phyloP scores from a whole-genome alignment of 257 asterid genomes.

The Rauvolfia tetraphylla region DNA sequence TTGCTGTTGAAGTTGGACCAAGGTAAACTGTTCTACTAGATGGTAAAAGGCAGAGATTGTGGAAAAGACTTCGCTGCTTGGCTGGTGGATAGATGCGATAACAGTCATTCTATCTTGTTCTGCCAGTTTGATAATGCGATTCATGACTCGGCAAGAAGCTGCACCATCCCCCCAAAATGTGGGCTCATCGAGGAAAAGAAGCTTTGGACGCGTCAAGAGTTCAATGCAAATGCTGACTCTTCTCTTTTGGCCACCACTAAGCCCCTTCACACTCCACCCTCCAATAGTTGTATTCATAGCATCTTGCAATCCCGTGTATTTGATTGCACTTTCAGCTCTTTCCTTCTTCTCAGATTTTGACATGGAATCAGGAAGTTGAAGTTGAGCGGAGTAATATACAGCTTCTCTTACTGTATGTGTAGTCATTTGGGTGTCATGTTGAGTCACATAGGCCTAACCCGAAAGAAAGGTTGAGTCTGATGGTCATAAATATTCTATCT shows the following conservation, averaged over 20 bases:
- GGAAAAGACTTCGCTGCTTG: conserved; percentile 53
- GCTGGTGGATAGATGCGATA: conserved; percentile 51
- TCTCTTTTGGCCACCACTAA: conserved; percentile 63
- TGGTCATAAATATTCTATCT: not conserved
- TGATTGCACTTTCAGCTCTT: conserved; percentile 42
- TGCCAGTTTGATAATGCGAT: conserved; percentile 37
- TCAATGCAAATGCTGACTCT: conserved; percentile 63
- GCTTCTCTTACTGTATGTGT: conserved; percentile 61
- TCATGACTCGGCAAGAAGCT: conserved; percentile 53
- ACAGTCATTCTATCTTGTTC: conserved; percentile 32
- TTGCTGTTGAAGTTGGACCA: conserved; percentile 43
- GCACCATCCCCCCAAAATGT: conserved; percentile 64
- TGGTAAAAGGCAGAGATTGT: conserved; percentile 54
- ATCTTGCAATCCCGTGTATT: conserved; percentile 56
- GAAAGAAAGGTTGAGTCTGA: not conserved
- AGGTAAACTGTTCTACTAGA: conserved; percentile 44
- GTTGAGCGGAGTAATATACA: conserved; percentile 50
- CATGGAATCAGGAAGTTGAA: conserved; percentile 50
- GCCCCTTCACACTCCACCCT: conserved; percentile 61
- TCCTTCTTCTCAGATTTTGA: conserved; percentile 38
- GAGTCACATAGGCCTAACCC: conserved; percentile 61
- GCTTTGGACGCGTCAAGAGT: conserved; percentile 49
- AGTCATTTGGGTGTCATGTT: conserved; percentile 53
- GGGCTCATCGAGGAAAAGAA: conserved; percentile 58
- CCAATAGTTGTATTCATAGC: conserved; percentile 53